These are phyloP conservation scores for Chrysanthemum makinoi DNA, from an alignment of 129 eudicot species.

Conservation along the genomic window DNA sequence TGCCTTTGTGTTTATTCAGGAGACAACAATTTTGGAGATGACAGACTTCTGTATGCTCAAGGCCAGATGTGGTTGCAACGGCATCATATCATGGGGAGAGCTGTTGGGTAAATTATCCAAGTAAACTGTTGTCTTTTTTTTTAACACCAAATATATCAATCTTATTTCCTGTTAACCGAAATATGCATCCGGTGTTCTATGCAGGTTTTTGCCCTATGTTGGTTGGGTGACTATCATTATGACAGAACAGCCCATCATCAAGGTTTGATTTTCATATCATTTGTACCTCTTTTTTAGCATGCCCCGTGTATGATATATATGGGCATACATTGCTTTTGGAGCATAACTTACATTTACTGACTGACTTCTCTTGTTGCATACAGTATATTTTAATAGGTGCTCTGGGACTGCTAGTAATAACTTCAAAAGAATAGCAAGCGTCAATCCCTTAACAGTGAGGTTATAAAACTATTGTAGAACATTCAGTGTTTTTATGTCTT, in stretches of 20 bases:
- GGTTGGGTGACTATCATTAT: constrained; percentile 98
- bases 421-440: constrained; percentile 57
- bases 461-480: constrained; percentile 27
- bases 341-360: background rate
- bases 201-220: constrained; percentile 88
- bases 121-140: background rate
- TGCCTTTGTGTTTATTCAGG: constrained; percentile 6
- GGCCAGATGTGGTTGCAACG: constrained; percentile 20
- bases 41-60: constrained; percentile 13
- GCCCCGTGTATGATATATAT: no score
- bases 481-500: constrained; percentile 13
- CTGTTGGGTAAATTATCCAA: constrained; percentile 1
- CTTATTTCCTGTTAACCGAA: constrained; percentile 1
- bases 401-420: constrained; percentile 68
- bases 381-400: constrained; percentile 75
- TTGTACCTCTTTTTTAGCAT: background rate
- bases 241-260: constrained; percentile 95
- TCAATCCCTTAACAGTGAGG: constrained; percentile 5
- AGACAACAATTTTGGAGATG: constrained; percentile 27
- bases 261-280: constrained; percentile 43
- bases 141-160: background rate
- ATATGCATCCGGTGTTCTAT: constrained; percentile 8
- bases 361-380: constrained; percentile 14
- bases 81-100: constrained; percentile 22
- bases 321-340: background rate